Evolutionary conservation across 1,139 yeast species (phyloP).

Genomic region (Sugiyamaella castrensis): DNA sequence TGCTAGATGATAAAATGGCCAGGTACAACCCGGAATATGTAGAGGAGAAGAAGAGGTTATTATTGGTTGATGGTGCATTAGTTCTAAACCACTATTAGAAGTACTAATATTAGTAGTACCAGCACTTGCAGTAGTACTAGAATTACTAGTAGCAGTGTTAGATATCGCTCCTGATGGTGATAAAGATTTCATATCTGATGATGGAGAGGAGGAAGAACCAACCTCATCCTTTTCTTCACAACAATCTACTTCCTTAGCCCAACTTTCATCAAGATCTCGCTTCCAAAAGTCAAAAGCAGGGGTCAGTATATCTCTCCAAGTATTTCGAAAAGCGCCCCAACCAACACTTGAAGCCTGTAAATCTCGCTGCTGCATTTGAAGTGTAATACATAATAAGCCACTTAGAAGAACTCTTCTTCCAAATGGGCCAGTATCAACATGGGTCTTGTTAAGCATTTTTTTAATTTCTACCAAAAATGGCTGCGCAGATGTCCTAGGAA

Average conservation of each 20-base stretch:
- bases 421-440: slow-evolving; percentile 50
- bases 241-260: slow-evolving; percentile 6
- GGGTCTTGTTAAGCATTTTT: slow-evolving; percentile 51
- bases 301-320: slow-evolving; percentile 62
- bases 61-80: slow-evolving; percentile 42
- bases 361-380: slow-evolving; percentile 74
- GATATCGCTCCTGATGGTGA: slow-evolving; percentile 12
- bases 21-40: slow-evolving; percentile 29
- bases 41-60: slow-evolving; percentile 41
- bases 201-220: too few relatives aligned
- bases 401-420: slow-evolving; percentile 66
- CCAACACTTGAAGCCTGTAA: slow-evolving; percentile 51
- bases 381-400: slow-evolving; percentile 66
- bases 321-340: slow-evolving; percentile 42
- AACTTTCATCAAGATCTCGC: slow-evolving; percentile 20
- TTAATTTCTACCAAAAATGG: slow-evolving; percentile 57
- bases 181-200: slow-evolving; percentile 5
- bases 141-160: background rate
- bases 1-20: slow-evolving; percentile 45
- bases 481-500: slow-evolving; percentile 27
- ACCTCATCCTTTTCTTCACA: slow-evolving; percentile 5
- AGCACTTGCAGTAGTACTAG: background rate
- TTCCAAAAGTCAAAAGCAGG: slow-evolving; percentile 63
- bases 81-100: too few relatives aligned
- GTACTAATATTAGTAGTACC: too few relatives aligned